Conservation (phyloP, 1,139 yeast species). For the Suhomyces atakaporum region DNA sequence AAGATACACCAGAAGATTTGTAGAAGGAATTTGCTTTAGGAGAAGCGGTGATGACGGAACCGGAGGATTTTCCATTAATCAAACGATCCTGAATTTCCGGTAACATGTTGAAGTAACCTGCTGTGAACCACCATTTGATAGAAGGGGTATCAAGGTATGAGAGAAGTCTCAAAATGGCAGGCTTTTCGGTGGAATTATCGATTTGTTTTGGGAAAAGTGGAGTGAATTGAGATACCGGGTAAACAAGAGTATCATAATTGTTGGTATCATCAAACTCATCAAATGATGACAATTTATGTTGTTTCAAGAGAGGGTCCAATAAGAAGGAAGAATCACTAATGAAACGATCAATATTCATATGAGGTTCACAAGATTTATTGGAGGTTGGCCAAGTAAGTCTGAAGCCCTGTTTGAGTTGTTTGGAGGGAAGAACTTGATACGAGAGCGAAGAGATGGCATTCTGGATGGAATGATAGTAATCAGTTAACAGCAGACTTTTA, state of each 20-base stretch:
- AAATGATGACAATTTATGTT: slow-evolving; percentile 37
- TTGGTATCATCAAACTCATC: slow-evolving; percentile 36
- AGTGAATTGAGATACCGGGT: slow-evolving; percentile 89
- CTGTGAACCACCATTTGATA: slow-evolving; percentile 85
- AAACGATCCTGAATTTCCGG: slow-evolving; percentile 70
- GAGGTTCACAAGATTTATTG: slow-evolving; percentile 76
- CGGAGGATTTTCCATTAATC: slow-evolving; percentile 60
- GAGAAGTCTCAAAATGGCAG: slow-evolving; percentile 61
- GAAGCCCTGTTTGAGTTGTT: slow-evolving; percentile 49
- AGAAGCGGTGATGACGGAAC: slow-evolving; percentile 83
- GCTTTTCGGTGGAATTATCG: slow-evolving; percentile 74
- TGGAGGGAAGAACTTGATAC: slow-evolving; percentile 58
- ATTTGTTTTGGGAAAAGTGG: slow-evolving; percentile 67
- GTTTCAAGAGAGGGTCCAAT: slow-evolving; percentile 59
- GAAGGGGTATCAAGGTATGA: slow-evolving; percentile 57
- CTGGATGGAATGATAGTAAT: slow-evolving; percentile 74
- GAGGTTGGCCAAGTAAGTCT: slow-evolving; percentile 71
- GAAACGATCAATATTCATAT: slow-evolving; percentile 56
- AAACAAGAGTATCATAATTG: slow-evolving; percentile 66
- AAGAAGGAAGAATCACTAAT: slow-evolving; percentile 58
- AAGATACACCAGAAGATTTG: slow-evolving; percentile 79
- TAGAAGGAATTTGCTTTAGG: slow-evolving; percentile 94
- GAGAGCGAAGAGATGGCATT: slow-evolving; percentile 67
- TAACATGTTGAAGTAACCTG: slow-evolving; percentile 93
- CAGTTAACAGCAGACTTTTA: slow-evolving; percentile 55